Base-by-base conservation (phyloP, 2,329 filamentous ascomycete genomes). In the Aspergillus luchuensis region DNA sequence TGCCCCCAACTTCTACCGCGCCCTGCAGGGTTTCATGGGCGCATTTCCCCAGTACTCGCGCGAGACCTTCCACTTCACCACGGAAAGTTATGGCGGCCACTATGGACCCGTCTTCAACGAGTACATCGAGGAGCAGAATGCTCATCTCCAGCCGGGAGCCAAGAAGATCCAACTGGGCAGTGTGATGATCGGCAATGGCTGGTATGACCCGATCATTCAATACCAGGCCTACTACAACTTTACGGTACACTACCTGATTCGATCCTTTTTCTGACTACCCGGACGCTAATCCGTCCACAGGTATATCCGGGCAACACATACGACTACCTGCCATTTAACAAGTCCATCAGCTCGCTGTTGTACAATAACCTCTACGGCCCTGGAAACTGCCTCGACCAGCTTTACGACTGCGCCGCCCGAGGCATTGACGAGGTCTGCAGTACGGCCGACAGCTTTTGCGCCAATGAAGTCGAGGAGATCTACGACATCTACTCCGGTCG, bases 51-150 rank as follows among this genome's bases (percentile, higher is more conserved):
- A 59, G 50, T 59, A 59, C 50, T 55, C 57, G 5, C 50, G 57
- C 13, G 41, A 55, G 7, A 39, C 43, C 13, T 59, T 59, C 50
- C 57, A 59, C 23, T 59, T 59, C 43, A 55, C 51, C 28, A 59
- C 57, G 5, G 57, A 59, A 23, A 59, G 57, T n/a, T 59, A 59
- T 33, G 57, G 57, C 3, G 57, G 57, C 0, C 57, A 59, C 43
- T 59, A 55, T 10, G 57, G 57, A 1, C 57, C 57, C 11, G 50
- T 59, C 3, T 59, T 59, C 45, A 49, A 54, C 33, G 57, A 59
- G 41, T 59, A 59, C 45, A 59, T 59, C 57, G 57, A 59, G 50
- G 50, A 59, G 50, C 57, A 59, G 50, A 59, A 59, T 10, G 50
- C 50, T 11, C 25, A 59, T 21, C 57, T 55, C 28, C 50, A 28